Percentiles rank a stretch among this genome's conserved stretches.
phyloP scores from a whole-genome alignment of 306 rosid genomes.

The Rubus parviflorus region DNA sequence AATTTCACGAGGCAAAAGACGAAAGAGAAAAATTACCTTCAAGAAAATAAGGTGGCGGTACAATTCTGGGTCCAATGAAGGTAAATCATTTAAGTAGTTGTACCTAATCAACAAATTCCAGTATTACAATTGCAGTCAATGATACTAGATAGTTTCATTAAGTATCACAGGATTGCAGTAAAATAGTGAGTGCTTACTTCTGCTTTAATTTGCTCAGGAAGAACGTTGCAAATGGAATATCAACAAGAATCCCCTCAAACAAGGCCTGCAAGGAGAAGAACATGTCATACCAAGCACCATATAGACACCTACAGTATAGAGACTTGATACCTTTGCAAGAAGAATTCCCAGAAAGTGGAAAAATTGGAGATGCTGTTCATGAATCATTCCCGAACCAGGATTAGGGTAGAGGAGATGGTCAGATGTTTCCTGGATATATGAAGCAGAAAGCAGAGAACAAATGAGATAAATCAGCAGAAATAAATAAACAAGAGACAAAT shows the following conservation, averaged over 20 bases:
- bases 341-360: slow-evolving; percentile 94
- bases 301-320: background rate
- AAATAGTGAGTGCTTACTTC: slow-evolving; percentile 57
- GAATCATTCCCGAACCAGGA: slow-evolving; percentile 99
- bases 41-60: slow-evolving; percentile 96
- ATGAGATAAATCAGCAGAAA: slow-evolving; percentile 19
- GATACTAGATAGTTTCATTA: background rate
- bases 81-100: slow-evolving; percentile 95
- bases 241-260: slow-evolving; percentile 99
- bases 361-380: slow-evolving; percentile 97
- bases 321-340: slow-evolving; percentile 78
- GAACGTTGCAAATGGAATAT: slow-evolving; percentile 95
- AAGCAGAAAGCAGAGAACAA: slow-evolving; percentile 30
- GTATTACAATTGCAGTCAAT: slow-evolving; percentile 13
- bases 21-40: slow-evolving; percentile 53
- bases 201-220: slow-evolving; percentile 94
- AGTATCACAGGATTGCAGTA: background rate
- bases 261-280: slow-evolving; percentile 62
- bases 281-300: background rate
- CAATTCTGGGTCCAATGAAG: slow-evolving; percentile 92
- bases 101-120: slow-evolving; percentile 47
- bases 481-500: background rate
- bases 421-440: slow-evolving; percentile 70
- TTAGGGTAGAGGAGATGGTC: slow-evolving; percentile 96
- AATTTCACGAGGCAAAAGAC: background rate